Evolutionary conservation across 2,329 filamentous ascomycete genomes (phyloP).

Genomic region (Diaporthe amygdali): DNA sequence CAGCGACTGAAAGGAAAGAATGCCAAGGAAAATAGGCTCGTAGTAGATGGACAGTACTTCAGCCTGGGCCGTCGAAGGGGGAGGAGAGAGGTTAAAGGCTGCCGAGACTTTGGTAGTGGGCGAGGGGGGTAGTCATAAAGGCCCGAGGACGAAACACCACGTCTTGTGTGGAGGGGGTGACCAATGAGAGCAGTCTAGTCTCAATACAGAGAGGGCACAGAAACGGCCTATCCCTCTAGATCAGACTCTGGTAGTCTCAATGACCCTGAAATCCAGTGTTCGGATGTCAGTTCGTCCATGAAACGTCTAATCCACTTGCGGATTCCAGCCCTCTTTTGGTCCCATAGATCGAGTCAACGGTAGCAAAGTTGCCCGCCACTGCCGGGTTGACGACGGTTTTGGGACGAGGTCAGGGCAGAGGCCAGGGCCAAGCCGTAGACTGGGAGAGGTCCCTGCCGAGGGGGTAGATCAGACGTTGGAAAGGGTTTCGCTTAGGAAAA

Average conservation of each 20-base stretch:
- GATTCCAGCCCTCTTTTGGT: slow-evolving; percentile 29
- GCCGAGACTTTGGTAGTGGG: slow-evolving; percentile 24
- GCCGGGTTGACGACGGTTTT: slow-evolving; percentile 24
- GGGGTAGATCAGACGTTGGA: slow-evolving; percentile 51
- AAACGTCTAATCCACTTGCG: slow-evolving; percentile 40
- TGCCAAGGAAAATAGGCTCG: slow-evolving; percentile 40
- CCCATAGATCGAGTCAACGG: slow-evolving; percentile 17
- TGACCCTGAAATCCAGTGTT: slow-evolving; percentile 31
- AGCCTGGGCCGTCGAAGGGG: slow-evolving; percentile 43
- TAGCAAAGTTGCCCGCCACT: slow-evolving; percentile 18
- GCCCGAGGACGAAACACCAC: slow-evolving; percentile 18
- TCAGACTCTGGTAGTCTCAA: slow-evolving; percentile 15
- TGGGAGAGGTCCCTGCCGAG: slow-evolving; percentile 18
- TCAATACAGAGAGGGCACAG: slow-evolving; percentile 23
- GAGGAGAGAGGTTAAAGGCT: slow-evolving; percentile 33
- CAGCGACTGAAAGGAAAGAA: slow-evolving; percentile 53
- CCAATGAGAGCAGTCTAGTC: slow-evolving; percentile 15
- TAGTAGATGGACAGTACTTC: slow-evolving; percentile 46
- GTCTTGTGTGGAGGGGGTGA: neutral
- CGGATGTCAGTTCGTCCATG: slow-evolving; percentile 46
- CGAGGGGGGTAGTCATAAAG: slow-evolving; percentile 48
- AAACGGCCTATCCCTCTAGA: slow-evolving; percentile 27
- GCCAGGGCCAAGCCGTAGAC: slow-evolving; percentile 27
- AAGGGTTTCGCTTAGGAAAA: slow-evolving; percentile 48
- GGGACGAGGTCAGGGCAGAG: slow-evolving; percentile 19